These are phyloP conservation scores for Spencermartinsiella ligniputridi DNA, from an alignment of 1,139 yeast species.

Conservation along the genomic window DNA sequence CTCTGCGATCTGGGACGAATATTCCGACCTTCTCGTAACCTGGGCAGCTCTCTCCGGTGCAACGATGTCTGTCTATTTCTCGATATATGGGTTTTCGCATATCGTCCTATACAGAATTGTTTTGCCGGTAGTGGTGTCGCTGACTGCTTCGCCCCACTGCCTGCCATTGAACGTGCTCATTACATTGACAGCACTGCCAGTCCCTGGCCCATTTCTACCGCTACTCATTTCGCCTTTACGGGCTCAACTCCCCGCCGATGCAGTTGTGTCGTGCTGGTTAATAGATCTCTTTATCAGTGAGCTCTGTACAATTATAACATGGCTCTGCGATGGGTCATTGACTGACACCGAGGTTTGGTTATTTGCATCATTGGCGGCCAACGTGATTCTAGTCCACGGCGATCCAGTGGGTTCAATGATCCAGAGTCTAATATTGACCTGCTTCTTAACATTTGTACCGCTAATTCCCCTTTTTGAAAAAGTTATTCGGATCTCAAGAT, in stretches of 20 bases:
- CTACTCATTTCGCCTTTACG: background rate
- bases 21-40: background rate
- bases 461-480: slow-evolving; percentile 16
- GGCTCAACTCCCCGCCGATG: background rate
- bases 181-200: slow-evolving; percentile 6
- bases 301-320: background rate
- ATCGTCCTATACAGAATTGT: background rate
- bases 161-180: slow-evolving; percentile 9
- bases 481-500: slow-evolving; percentile 17
- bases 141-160: slow-evolving; percentile 16
- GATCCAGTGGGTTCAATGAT: slow-evolving; percentile 8
- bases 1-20: background rate
- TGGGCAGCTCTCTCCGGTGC: background rate
- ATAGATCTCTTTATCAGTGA: slow-evolving; percentile 9
- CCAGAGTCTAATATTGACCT: slow-evolving; percentile 15
- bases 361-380: slow-evolving; percentile 21
- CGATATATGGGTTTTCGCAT: background rate
- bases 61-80: no score
- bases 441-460: slow-evolving; percentile 19
- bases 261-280: slow-evolving; percentile 1
- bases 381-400: slow-evolving; percentile 12
- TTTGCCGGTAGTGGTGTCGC: slow-evolving; percentile 20
- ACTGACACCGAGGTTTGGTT: slow-evolving; percentile 22
- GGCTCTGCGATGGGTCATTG: slow-evolving; percentile 21
- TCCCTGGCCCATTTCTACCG: background rate